Evolutionary conservation across 2,329 filamentous ascomycete genomes (phyloP).

Genomic region (Karstenula rhodostoma): DNA sequence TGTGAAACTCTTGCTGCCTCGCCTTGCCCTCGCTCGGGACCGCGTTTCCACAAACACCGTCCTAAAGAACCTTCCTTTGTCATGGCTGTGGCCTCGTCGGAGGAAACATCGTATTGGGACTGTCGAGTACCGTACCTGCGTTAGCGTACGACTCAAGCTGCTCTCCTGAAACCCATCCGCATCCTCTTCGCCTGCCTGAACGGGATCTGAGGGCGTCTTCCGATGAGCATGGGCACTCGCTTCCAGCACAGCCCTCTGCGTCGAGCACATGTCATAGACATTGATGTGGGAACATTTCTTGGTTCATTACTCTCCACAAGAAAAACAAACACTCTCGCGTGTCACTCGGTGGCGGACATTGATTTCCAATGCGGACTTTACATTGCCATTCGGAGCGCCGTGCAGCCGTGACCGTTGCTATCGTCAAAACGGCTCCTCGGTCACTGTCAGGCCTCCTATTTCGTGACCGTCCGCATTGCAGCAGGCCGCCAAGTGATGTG

Average conservation of each 20-base stretch:
- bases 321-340: conserved; percentile 28
- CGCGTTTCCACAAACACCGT: conserved; percentile 41
- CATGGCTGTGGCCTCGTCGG: conserved; percentile 31
- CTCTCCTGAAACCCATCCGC: conserved; percentile 44
- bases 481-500: not conserved
- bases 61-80: conserved; percentile 29
- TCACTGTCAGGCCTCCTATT: conserved; percentile 15
- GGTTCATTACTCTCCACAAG: conserved; percentile 26
- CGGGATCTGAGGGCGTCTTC: conserved; percentile 31
- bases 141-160: conserved; percentile 37
- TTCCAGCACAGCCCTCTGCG: conserved; percentile 24
- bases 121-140: conserved; percentile 46
- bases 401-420: conserved; percentile 30
- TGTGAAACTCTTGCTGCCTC: conserved; percentile 40
- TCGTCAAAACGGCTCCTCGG: conserved; percentile 21
- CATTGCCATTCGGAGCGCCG: conserved; percentile 22
- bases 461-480: conserved; percentile 3
- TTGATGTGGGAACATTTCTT: conserved; percentile 18
- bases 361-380: conserved; percentile 24
- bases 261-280: conserved; percentile 21
- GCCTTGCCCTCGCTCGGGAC: conserved; percentile 30
- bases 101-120: conserved; percentile 44
- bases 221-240: conserved; percentile 25
- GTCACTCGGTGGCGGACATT: conserved; percentile 24
- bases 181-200: conserved; percentile 32